Percentiles rank a stretch among this genome's conserved stretches.
These are phyloP conservation scores for Penicillium sp. DNA, from an alignment of 2,329 filamentous ascomycete genomes.

Conservation along the genomic window DNA sequence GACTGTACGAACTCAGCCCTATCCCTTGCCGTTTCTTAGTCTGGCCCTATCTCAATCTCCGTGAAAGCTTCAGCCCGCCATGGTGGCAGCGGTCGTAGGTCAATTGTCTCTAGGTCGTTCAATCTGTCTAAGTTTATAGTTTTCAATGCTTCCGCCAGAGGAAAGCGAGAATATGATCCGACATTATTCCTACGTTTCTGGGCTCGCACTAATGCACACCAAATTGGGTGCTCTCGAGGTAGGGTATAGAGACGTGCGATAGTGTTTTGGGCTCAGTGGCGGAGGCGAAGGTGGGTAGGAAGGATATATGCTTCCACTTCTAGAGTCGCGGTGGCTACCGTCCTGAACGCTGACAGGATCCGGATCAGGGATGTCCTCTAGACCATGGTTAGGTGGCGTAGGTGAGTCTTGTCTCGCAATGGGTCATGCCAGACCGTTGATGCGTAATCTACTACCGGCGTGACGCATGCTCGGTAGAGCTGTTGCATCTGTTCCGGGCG, in stretches of 20 bases:
- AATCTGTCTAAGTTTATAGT: slow-evolving; percentile 22
- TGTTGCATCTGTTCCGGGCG: no score
- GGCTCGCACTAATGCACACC: slow-evolving; percentile 11
- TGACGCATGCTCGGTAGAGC: no score
- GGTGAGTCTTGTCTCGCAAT: no score
- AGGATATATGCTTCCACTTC: slow-evolving; percentile 29
- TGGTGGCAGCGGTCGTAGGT: slow-evolving; percentile 22
- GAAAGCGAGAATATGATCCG: slow-evolving; percentile 19
- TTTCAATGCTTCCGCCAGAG: slow-evolving; percentile 22
- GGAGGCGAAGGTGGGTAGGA: slow-evolving; percentile 20
- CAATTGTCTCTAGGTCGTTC: slow-evolving; percentile 29
- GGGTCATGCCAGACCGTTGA: no score
- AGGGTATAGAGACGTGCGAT: slow-evolving; percentile 26
- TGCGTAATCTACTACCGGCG: no score
- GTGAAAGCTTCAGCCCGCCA: slow-evolving; percentile 26
- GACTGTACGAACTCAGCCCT: slow-evolving; percentile 13
- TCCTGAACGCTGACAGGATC: slow-evolving; percentile 27
- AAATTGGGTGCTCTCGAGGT: slow-evolving; percentile 23
- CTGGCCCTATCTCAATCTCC: slow-evolving; percentile 27
- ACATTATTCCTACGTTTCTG: slow-evolving; percentile 19
- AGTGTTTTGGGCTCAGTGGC: slow-evolving; percentile 20
- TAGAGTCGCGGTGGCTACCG: slow-evolving; percentile 24
- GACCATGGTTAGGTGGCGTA: slow-evolving; percentile 21
- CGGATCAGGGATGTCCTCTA: slow-evolving; percentile 23
- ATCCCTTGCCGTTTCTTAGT: slow-evolving; percentile 25